Percentiles rank a stretch among this genome's conserved stretches.
These are phyloP conservation scores for Rusavskia elegans DNA, from an alignment of 495 filamentous ascomycete species.

Conservation along the genomic window DNA sequence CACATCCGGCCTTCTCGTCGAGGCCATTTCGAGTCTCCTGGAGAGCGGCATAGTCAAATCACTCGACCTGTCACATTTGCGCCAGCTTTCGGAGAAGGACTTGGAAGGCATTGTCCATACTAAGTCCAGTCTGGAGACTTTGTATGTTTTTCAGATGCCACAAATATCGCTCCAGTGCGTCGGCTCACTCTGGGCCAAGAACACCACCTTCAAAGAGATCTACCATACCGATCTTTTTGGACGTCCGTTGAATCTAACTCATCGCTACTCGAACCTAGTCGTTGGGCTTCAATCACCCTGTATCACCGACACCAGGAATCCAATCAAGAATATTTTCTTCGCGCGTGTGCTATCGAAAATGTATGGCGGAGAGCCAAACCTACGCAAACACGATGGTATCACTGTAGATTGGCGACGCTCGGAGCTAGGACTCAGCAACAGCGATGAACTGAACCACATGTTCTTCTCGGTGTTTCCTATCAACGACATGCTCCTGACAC, in stretches of 20 bases:
- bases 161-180: neutral
- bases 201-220: neutral
- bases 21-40: neutral
- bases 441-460: neutral
- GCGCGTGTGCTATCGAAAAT: neutral
- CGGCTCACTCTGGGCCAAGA: neutral
- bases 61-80: neutral
- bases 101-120: neutral
- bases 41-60: neutral
- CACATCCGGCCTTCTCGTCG: neutral
- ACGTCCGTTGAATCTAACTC: neutral
- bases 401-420: neutral
- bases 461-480: neutral
- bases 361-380: neutral
- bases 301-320: neutral
- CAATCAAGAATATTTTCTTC: neutral
- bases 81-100: neutral
- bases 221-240: neutral
- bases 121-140: neutral
- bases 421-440: too few relatives aligned
- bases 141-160: neutral
- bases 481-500: neutral
- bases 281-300: neutral
- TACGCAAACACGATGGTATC: neutral
- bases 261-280: neutral